Evolutionary conservation across 495 filamentous ascomycete genomes (phyloP), one percentile per base, ranked within the genome.

Genomic region (Talaromyces borbonicus): DNA sequence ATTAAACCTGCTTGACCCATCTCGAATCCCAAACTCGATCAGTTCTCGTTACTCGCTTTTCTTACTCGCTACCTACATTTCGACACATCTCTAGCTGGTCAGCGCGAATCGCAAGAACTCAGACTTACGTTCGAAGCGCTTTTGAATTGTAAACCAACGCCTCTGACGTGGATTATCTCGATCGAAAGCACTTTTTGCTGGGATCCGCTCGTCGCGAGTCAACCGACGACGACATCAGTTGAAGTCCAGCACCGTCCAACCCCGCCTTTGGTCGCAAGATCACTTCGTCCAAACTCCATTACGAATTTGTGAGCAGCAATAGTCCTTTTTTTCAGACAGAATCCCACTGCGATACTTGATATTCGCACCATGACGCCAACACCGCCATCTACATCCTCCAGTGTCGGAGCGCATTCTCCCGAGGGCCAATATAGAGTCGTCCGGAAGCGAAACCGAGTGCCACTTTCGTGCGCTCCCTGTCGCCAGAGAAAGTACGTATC

Each of bases 391-490:
- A 83, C 86, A 44, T 81, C 84, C 0, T 89, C 87, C 11, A 84
- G 76, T 53, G 81, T 77, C 30, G 75, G 79, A 47, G 74, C 71
- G 32, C 79, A 85, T 49, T 95, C 92, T 31, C 92, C 89, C 22
- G 86, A 94, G 62, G 77, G 79, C 29, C 83, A 90, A 54, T 96
- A 84, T 56, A 80, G 87, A 49, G 82, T 98, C 29, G 85, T 96
- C 43, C 81, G 90, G 52, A 95, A 94, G 67, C 79, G 92, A 58
- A 99, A 99, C 54, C 74, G 92, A 47, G 85, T 99, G 12, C 92
- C 92, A 24, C 72, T 99, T 31, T 95, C 89, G 35, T 99, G 92
- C 61, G 92, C 79, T 46, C 89, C 92, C 18, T 99, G 92, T 61
- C 75, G 92, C 55, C 83, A 89, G 57, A 79, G 92, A 73, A 98